Conservation (phyloP, 345 rosid species). For the Raphanus sativus region DNA sequence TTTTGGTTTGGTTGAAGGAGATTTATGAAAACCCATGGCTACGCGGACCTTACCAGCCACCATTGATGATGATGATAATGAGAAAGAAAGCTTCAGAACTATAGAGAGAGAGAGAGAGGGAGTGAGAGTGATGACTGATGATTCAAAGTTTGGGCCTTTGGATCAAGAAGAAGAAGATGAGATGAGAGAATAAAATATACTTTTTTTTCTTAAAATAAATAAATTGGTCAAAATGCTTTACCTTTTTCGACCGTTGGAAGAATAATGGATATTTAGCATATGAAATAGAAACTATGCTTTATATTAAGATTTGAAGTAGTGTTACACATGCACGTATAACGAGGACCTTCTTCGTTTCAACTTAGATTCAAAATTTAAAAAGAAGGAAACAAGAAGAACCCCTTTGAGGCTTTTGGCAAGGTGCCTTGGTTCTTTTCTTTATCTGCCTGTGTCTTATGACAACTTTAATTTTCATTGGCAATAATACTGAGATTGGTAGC, state of each 20-base stretch:
- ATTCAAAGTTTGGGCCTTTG: slow-evolving; percentile 34
- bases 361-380: slow-evolving; percentile 37
- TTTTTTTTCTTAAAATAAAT: background rate
- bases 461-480: background rate
- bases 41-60: slow-evolving; percentile 83
- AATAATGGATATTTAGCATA: slow-evolving; percentile 22
- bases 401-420: slow-evolving; percentile 6
- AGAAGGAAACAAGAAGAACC: background rate
- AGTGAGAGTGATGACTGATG: slow-evolving; percentile 38
- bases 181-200: background rate
- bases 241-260: slow-evolving; percentile 41
- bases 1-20: slow-evolving; percentile 47
- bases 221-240: slow-evolving; percentile 7
- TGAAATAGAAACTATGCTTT: slow-evolving; percentile 35
- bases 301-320: slow-evolving; percentile 13
- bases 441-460: slow-evolving; percentile 17
- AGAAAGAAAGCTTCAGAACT: slow-evolving; percentile 7
- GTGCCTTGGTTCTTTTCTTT: background rate
- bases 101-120: slow-evolving; percentile 8
- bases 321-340: slow-evolving; percentile 47
- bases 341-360: slow-evolving; percentile 70
- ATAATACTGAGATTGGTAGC: background rate
- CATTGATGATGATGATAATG: slow-evolving; percentile 42
- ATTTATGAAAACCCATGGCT: slow-evolving; percentile 85
- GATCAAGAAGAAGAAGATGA: background rate